Conservation (phyloP, 108 stramenopile species). For the Cyclotella baltica region DNA sequence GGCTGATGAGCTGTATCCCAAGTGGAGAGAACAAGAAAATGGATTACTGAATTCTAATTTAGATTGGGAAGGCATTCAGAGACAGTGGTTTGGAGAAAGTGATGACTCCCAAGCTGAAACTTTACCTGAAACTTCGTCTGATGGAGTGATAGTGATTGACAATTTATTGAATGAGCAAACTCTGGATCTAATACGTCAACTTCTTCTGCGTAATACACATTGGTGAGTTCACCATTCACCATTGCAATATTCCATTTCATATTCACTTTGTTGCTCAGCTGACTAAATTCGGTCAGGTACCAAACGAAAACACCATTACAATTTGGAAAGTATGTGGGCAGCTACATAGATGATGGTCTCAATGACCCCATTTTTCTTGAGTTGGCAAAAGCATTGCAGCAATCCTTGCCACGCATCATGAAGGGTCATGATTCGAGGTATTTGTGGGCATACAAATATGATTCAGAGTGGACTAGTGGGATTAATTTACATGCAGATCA, state of each 20-base stretch:
- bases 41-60: constrained; percentile 23
- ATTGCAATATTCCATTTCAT: neutral
- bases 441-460: constrained; percentile 80
- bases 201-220: constrained; percentile 41
- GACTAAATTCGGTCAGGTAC: constrained; percentile 18
- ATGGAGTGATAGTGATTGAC: constrained; percentile 41
- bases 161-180: constrained; percentile 28
- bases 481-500: constrained; percentile 84
- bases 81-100: constrained; percentile 33
- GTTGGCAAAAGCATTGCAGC: constrained; percentile 61
- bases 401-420: constrained; percentile 61
- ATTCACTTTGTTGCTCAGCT: neutral
- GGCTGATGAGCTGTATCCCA: constrained; percentile 44
- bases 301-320: constrained; percentile 73
- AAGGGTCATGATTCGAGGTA: constrained; percentile 63
- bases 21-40: constrained; percentile 12
- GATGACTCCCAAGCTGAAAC: neutral
- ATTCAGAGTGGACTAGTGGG: constrained; percentile 60
- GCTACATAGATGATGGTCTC: constrained; percentile 83
- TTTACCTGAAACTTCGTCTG: neutral
- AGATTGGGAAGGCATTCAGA: constrained; percentile 37
- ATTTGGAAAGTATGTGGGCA: constrained; percentile 74
- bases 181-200: constrained; percentile 24
- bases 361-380: constrained; percentile 62
- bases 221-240: constrained; percentile 19